Percentiles rank a stretch among this genome's conserved stretches.
These are phyloP conservation scores for Chenopodium suecicum DNA, from an alignment of 148 eudicot species.

Conservation along the genomic window DNA sequence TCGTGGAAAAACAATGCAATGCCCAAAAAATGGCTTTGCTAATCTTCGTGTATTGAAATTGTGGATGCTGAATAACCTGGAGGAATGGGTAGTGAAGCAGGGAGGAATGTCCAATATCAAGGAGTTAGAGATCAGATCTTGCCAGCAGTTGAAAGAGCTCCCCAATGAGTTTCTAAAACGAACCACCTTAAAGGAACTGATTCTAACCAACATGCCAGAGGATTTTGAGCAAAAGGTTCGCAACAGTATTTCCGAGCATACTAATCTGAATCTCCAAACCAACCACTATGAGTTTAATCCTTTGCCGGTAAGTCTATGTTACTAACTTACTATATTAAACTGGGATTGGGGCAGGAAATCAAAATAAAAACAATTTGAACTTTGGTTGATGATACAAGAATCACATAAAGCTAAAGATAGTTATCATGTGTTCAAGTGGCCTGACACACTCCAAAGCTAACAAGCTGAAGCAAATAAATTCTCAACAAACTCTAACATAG, in stretches of 20 bases:
- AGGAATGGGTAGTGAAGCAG: constrained; percentile 31
- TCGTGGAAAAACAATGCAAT: constrained; percentile 21
- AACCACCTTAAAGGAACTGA: constrained; percentile 34
- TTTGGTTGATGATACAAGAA: no score
- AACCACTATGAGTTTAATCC: constrained; percentile 28
- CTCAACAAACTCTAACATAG: no score
- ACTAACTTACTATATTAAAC: background rate
- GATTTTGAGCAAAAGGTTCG: constrained; percentile 22
- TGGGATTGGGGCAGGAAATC: no score
- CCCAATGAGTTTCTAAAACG: constrained; percentile 23
- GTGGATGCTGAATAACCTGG: constrained; percentile 46
- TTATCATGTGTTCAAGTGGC: no score
- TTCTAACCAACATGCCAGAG: constrained; percentile 37
- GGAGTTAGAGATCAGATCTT: constrained; percentile 39
- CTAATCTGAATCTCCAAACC: background rate
- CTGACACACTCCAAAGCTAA: no score
- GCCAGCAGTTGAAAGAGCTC: constrained; percentile 32
- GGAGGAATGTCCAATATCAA: constrained; percentile 37
- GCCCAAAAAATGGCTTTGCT: constrained; percentile 30
- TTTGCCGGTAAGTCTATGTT: constrained; percentile 37
- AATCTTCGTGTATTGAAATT: constrained; percentile 39
- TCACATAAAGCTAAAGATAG: no score
- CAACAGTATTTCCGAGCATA: background rate
- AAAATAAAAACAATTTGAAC: no score
- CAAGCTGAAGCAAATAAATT: no score